phyloP scores from a whole-genome alignment of 1,139 yeast genomes.

The Tardiomyces digboiensis region DNA sequence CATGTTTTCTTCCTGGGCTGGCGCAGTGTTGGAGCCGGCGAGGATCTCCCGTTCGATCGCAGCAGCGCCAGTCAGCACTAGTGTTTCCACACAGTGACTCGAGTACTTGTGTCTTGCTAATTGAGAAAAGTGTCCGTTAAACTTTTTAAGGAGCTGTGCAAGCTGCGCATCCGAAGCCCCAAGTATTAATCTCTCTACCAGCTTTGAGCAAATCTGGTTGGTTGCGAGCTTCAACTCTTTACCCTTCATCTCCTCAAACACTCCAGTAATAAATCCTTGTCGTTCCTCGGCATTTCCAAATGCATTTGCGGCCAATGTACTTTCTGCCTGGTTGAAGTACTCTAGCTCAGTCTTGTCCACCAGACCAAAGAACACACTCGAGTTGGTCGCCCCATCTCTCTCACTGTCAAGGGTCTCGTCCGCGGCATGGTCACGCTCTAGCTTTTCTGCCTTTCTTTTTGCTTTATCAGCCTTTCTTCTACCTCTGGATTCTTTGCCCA shows the following conservation, averaged over 20 bases:
- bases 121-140: constrained; percentile 64
- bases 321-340: constrained; percentile 88
- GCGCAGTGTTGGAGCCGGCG: constrained; percentile 15
- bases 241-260: constrained; percentile 79
- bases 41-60: constrained; percentile 61
- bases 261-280: constrained; percentile 60
- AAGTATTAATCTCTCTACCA: constrained; percentile 78
- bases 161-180: constrained; percentile 57
- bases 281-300: constrained; percentile 71
- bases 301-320: constrained; percentile 72
- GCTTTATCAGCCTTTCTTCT: not conserved
- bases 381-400: not conserved
- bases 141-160: constrained; percentile 48
- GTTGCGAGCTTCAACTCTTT: constrained; percentile 90
- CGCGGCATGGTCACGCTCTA: too few species aligned
- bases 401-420: not conserved
- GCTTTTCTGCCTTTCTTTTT: not conserved
- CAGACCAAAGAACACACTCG: constrained; percentile 57
- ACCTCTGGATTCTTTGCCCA: not conserved
- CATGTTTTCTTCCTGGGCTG: constrained; percentile 11
- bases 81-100: constrained; percentile 88
- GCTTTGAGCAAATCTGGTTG: constrained; percentile 88
- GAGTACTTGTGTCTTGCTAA: constrained; percentile 83
- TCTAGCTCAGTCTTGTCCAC: constrained; percentile 79
- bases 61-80: constrained; percentile 68